Evolutionary conservation across 306 rosid genomes (phyloP), one percentile per base, ranked within the genome.

Genomic region (Spatholobus suberectus): DNA sequence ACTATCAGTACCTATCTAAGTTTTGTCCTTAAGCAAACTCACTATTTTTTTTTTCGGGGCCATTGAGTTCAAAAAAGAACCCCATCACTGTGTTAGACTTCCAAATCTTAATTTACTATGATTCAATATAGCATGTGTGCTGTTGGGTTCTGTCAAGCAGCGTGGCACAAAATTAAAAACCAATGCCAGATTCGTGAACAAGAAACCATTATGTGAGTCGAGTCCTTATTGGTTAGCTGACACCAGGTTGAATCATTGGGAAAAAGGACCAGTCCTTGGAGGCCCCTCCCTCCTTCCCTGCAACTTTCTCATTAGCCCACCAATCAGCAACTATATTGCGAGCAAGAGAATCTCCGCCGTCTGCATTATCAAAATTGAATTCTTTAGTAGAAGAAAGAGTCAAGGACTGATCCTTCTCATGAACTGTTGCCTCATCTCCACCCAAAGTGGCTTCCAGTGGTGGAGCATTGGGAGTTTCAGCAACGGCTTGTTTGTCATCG

Each of bases 261-360:
- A 92, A 96, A 88, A 96, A 96, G 68, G 98, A 87, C 98, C 99
- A 96, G 73, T 87, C 57, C 81, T 90, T 83, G 41, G 88, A 20
- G 23, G 88, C 38, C 15, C 76, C 89, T 21, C 87, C 75, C 21
- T 94, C 96, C 47, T 81, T 88, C 82, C 83, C 90, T 20, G 46
- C 90, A 76, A 89, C 96, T 83, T 92, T 96, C 86, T 89, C 93
- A 84, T 91, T 92, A 12, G 94, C 94, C 99, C 99, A 96, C 99
- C 99, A 92, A 51, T 90, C 92, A 7, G 96, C 85, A 65, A 81
- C 89, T 65, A 88, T 57, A 75, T 77, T 72, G 8, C 98, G 80
- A 6, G 51, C 82, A 55, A 44, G 84, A 74, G 93, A 89, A 55
- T 90, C 97, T 51, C 91, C 92, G 40, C 97, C 95, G 63, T 94